Evolutionary conservation across 768 basidiomycete species (phyloP), one percentile per base, ranked within the genome.

Genomic region (Boletus sp.): DNA sequence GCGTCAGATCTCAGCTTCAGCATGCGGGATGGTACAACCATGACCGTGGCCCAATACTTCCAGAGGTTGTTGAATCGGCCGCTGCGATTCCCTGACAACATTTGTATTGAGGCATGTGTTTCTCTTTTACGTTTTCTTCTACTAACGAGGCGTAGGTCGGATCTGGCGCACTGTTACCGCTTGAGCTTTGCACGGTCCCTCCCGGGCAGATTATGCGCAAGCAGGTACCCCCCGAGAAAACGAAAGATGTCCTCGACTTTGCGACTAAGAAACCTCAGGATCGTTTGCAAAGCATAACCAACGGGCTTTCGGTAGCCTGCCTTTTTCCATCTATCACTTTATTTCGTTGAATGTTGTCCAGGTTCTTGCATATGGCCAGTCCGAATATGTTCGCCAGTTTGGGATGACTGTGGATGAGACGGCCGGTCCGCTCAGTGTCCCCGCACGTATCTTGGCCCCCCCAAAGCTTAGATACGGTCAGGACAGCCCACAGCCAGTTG

Each of bases 321-420:
- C 41, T 30, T 34, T 21, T 49, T 27, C 17, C 4, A 0, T 27
- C 19, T 42, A 30, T 42, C 5, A 7, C 19, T 21, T 49, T 42
- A 11, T 32, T 27, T 54, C 17, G 43, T 47, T 47, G 21, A 60
- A 19, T 14, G 3, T 29, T 34, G 17, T 45, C 10, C 50, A 85
- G 83, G 79, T 84, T 37, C 72, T 87, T 52, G 77, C 79, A 27
- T 89, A 89, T 59, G 84, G 85, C 0, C 83, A 87, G 66, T 88
- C 86, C 0, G 82, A 89, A 67, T 90, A 88, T 57, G 81, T 91
- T 33, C 77, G 80, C 39, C 77, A 84, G 64, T 91, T 91, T 57
- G 88, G 88, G 8, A 82, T 93, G 79, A 57, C 73, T 3, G 83
- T 93, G 19, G 74, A 72, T 17, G 57, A 82, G 46, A 62, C 74